Percentiles rank a stretch among this genome's conserved stretches.
Conservation (phyloP, 768 basidiomycete genomes). For the Neoboletus brunneissimus region DNA sequence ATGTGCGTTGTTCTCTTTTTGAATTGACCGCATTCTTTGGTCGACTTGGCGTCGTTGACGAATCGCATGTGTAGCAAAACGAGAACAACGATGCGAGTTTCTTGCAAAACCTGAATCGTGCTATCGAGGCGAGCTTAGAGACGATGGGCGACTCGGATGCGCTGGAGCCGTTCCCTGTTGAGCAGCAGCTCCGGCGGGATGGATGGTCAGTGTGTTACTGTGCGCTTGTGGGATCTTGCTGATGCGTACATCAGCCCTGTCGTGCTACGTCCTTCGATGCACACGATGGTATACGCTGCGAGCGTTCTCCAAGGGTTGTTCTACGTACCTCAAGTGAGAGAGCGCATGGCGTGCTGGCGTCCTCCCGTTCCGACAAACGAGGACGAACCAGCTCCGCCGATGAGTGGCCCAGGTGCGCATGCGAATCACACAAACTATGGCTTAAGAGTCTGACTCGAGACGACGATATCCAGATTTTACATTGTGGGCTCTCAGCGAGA, state of each 20-base stretch:
- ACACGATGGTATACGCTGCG: constrained; percentile 55
- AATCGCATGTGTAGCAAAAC: constrained; percentile 25
- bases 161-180: constrained; percentile 49
- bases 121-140: constrained; percentile 68
- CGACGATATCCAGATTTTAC: constrained; percentile 39
- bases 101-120: constrained; percentile 63
- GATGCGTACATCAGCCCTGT: constrained; percentile 51
- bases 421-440: constrained; percentile 5
- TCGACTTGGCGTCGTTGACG: background rate
- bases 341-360: constrained; percentile 38
- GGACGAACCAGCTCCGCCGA: constrained; percentile 26
- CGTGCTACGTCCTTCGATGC: constrained; percentile 56
- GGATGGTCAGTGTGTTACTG: constrained; percentile 50
- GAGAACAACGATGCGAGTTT: constrained; percentile 44
- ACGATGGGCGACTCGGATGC: constrained; percentile 47
- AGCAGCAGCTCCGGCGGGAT: constrained; percentile 53
- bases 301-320: constrained; percentile 55
- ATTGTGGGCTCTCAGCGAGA: constrained; percentile 59
- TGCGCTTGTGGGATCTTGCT: background rate
- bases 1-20: constrained; percentile 39
- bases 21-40: background rate
- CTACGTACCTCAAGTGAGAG: constrained; percentile 68
- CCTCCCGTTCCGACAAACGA: constrained; percentile 20
- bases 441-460: background rate
- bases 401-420: constrained; percentile 37